Base-by-base conservation (phyloP, 345 rosid genomes). In the Hirschfeldia incana region DNA sequence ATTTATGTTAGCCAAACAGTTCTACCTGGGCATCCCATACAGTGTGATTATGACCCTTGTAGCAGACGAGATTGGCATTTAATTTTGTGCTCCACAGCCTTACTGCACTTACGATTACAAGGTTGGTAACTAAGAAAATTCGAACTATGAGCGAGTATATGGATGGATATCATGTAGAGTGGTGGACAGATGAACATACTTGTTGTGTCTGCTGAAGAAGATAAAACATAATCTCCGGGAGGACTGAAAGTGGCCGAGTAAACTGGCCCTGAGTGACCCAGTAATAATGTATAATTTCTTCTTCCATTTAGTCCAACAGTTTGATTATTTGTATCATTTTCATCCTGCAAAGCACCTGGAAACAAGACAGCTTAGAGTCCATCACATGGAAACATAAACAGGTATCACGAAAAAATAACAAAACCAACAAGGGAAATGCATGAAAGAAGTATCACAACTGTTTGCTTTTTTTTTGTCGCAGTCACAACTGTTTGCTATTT, bases 11-110 rank as follows among this genome's bases (percentile, higher is more conserved):
- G 32, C 33, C 28, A 34, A 65, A 62, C 29, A 70, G 59, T 55
- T 49, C 70, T 85, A 93, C 99, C 97, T 95, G 93, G 72, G 86
- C 99, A 81, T 93, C 99, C 97, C 98, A 93, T n/a, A 95, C 98
- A 72, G 98, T 97, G 83, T 91, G 93, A 80, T 95, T 95, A 77
- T 95, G 99, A 80, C 99, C 98, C 88, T 93, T 93, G 89, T 93
- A 95, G 84, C 98, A 91, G 53, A 96, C 99, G 67, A 92, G 97
- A 87, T 92, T 96, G 65, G 97, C 94, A 82, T 96, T 93, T 76
- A 92, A 83, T 83, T 93, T 87, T 74, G 97, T 89, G 86, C 95
- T 96, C 99, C 99, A 96, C 26, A 95, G 86, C 65, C 97, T 87
- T 84, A 93, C 98, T 92, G 88, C 86, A 78, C 30, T 32, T 72